Evolutionary conservation across 768 basidiomycete species (phyloP).

Genomic region (Kwoniella botswanensis): DNA sequence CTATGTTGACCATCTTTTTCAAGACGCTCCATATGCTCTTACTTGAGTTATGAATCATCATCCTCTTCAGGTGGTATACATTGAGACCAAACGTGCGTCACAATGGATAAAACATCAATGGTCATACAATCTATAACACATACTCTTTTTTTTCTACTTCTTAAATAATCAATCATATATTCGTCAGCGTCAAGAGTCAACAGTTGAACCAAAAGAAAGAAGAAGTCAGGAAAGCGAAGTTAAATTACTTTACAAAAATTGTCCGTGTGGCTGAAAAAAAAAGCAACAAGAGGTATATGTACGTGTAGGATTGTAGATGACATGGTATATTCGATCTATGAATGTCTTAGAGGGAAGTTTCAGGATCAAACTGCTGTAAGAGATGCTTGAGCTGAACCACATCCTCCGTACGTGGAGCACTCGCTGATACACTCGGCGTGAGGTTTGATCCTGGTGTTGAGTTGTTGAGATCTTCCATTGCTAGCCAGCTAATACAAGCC

Average conservation of each 20-base stretch:
- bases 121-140: constrained; percentile 6
- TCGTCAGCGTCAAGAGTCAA: not conserved
- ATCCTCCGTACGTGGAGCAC: constrained; percentile 43
- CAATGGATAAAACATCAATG: not conserved
- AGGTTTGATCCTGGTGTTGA: constrained; percentile 8
- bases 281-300: no score
- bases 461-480: constrained; percentile 50
- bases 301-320: no score
- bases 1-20: no score
- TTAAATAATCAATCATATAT: not conserved
- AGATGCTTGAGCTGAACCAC: constrained; percentile 46
- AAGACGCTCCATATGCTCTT: no score
- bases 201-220: not conserved
- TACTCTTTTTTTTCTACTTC: not conserved
- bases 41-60: no score
- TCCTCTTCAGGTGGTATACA: no score
- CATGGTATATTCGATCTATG: not conserved
- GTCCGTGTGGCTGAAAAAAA: not conserved
- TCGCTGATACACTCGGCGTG: constrained; percentile 30
- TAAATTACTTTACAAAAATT: not conserved
- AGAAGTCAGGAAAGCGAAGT: not conserved
- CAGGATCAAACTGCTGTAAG: constrained; percentile 44
- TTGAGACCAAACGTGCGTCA: no score
- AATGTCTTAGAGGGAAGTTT: constrained; percentile 39
- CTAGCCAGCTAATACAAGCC: constrained; percentile 42